Percentiles rank a stretch among this genome's conserved stretches.
Evolutionary conservation across 23 red algal genomes (phyloP).

Genomic region (Cyanidioschyzon merolae): DNA sequence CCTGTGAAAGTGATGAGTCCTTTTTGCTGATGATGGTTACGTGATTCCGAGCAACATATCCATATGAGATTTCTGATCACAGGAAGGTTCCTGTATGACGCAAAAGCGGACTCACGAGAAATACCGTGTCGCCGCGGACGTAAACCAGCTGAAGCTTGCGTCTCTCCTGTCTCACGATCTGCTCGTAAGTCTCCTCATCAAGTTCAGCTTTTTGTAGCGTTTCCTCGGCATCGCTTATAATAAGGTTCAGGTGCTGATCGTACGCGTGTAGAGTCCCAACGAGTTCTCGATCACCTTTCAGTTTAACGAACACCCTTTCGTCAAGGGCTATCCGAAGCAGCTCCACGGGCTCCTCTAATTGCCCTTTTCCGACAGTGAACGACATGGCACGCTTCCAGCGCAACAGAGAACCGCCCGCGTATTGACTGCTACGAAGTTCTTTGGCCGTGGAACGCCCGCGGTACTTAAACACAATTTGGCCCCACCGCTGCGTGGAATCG

Average conservation of each 20-base stretch:
- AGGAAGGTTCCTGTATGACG: constrained; percentile 19
- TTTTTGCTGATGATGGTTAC: background rate
- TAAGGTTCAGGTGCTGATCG: constrained; percentile 99
- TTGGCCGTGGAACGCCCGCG: too few species aligned
- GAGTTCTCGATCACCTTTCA: constrained; percentile 80
- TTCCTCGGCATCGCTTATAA: constrained; percentile 85
- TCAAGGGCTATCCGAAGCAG: constrained; percentile 76
- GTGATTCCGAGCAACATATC: background rate
- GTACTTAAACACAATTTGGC: too few species aligned
- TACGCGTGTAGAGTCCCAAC: constrained; percentile 83
- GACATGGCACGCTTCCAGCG: too few species aligned
- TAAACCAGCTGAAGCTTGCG: constrained; percentile 80
- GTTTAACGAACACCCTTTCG: constrained; percentile 73
- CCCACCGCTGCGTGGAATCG: too few species aligned
- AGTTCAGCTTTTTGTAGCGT: constrained; percentile 55
- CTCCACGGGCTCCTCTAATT: constrained; percentile 56
- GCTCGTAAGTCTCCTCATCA: constrained; percentile 90
- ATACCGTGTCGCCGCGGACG: constrained; percentile 87
- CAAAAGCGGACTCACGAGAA: constrained; percentile 77
- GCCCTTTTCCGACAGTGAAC: background rate
- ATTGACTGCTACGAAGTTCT: too few species aligned
- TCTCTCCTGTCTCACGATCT: constrained; percentile 57
- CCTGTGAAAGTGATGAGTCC: background rate
- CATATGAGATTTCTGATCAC: background rate
- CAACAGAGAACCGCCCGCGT: too few species aligned